phyloP scores from a whole-genome alignment of 768 basidiomycete genomes.

The Hemileccinum rubropunctum region DNA sequence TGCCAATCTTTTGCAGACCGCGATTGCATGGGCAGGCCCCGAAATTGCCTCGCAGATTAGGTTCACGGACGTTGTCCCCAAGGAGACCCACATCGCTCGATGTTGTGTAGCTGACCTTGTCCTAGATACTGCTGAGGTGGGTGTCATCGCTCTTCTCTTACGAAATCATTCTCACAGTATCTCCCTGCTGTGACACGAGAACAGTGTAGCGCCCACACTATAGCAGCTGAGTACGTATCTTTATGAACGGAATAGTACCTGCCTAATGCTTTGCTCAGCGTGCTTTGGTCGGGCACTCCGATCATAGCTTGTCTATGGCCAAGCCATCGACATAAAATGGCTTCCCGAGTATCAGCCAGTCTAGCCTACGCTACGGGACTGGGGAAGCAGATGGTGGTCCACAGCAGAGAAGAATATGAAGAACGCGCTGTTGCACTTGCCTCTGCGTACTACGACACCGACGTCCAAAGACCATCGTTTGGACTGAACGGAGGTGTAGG shows the following conservation, averaged over 20 bases:
- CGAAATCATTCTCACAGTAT: background rate
- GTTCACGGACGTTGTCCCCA: conserved; percentile 48
- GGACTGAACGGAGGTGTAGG: conserved; percentile 1
- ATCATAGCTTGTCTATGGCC: conserved; percentile 46
- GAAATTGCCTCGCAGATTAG: conserved; percentile 44
- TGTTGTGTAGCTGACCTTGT: conserved; percentile 48
- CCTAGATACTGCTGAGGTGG: conserved; percentile 50
- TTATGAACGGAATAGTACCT: background rate
- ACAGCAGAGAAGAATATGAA: conserved; percentile 43
- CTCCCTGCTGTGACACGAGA: background rate
- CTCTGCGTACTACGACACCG: conserved; percentile 23
- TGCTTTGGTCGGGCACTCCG: conserved; percentile 52
- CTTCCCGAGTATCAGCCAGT: conserved; percentile 48
- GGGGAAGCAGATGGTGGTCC: conserved; percentile 46
- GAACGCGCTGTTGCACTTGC: conserved; percentile 43
- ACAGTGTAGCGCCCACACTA: conserved; percentile 53
- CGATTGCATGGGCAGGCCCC: conserved; percentile 42
- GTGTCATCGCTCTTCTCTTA: background rate
- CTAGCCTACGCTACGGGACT: conserved; percentile 47
- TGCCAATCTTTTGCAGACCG: conserved; percentile 40
- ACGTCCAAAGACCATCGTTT: background rate
- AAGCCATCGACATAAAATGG: conserved; percentile 46
- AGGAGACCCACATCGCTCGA: conserved; percentile 44
- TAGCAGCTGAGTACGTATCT: conserved; percentile 44
- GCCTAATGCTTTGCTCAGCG: conserved; percentile 29